Conservation (phyloP, 768 basidiomycete species). For the Suillus spraguei region DNA sequence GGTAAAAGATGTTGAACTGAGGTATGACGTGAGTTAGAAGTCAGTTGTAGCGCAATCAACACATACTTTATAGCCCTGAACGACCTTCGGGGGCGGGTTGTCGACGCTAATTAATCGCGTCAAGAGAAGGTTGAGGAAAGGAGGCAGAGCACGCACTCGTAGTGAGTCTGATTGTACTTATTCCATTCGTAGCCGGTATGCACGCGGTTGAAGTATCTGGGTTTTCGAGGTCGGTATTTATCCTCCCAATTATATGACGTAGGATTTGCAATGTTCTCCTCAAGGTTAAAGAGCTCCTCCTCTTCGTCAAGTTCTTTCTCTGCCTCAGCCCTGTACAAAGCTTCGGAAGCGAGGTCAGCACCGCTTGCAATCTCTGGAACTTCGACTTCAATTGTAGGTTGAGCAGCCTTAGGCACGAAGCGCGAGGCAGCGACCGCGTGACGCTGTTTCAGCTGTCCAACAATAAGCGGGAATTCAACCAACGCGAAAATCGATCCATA, state of each 20-base stretch:
- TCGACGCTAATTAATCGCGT: slow-evolving; percentile 66
- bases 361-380: slow-evolving; percentile 59
- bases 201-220: slow-evolving; percentile 97
- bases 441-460: slow-evolving; percentile 66
- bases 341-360: slow-evolving; percentile 85
- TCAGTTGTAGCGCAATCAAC: slow-evolving; percentile 1
- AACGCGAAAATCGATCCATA: slow-evolving; percentile 38
- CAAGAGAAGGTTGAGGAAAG: slow-evolving; percentile 12
- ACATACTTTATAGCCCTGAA: slow-evolving; percentile 93
- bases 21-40: slow-evolving; percentile 16
- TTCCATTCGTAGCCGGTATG: slow-evolving; percentile 99
- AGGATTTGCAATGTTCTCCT: slow-evolving; percentile 83
- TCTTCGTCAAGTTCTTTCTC: slow-evolving; percentile 94
- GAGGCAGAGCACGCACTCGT: slow-evolving; percentile 62
- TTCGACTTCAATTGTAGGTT: slow-evolving; percentile 58
- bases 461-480: slow-evolving; percentile 10
- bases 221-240: slow-evolving; percentile 96
- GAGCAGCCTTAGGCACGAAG: slow-evolving; percentile 80
- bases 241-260: slow-evolving; percentile 98
- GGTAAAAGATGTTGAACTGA: slow-evolving; percentile 97
- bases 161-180: slow-evolving; percentile 99
- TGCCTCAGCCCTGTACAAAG: slow-evolving; percentile 87
- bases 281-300: slow-evolving; percentile 93
- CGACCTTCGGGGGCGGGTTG: slow-evolving; percentile 98
- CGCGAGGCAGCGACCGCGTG: slow-evolving; percentile 81